Percentiles rank a stretch among this genome's conserved stretches.
Conservation (phyloP, 208 protist genomes). For the Phytomonas sp. region DNA sequence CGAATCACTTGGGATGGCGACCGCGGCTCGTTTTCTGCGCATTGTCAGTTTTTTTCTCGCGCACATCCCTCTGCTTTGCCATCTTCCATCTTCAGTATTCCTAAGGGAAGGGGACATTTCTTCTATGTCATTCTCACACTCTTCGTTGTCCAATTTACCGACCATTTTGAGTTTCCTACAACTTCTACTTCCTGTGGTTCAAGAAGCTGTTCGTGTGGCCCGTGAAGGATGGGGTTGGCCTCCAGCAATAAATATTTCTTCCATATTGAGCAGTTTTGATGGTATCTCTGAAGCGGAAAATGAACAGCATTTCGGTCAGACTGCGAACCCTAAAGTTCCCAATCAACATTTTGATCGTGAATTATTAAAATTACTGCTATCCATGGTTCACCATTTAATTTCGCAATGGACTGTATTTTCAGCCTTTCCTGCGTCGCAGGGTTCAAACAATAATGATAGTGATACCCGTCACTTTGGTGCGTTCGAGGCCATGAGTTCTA, state of each 20-base stretch:
- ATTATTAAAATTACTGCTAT: neutral
- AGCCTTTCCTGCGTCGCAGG: neutral
- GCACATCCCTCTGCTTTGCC: neutral
- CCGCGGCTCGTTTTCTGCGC: neutral
- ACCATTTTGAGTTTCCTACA: neutral
- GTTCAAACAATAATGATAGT: neutral
- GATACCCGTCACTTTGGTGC: neutral
- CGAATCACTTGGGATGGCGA: neutral
- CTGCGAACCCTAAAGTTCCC: neutral
- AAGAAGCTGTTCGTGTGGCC: neutral
- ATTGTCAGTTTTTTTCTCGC: neutral
- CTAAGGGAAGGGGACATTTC: neutral
- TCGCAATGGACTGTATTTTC: neutral
- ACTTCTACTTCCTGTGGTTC: neutral
- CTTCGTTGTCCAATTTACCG: neutral
- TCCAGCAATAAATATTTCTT: neutral
- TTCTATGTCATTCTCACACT: neutral
- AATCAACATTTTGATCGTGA: neutral
- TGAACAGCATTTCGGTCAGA: neutral
- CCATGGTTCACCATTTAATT: neutral
- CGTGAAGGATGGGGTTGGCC: neutral
- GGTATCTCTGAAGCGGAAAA: neutral
- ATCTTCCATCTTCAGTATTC: neutral
- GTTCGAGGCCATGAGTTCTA: neutral
- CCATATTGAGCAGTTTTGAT: neutral